These are phyloP conservation scores for Hygrophorus pudorinus DNA, from an alignment of 768 basidiomycete genomes.

Conservation along the genomic window DNA sequence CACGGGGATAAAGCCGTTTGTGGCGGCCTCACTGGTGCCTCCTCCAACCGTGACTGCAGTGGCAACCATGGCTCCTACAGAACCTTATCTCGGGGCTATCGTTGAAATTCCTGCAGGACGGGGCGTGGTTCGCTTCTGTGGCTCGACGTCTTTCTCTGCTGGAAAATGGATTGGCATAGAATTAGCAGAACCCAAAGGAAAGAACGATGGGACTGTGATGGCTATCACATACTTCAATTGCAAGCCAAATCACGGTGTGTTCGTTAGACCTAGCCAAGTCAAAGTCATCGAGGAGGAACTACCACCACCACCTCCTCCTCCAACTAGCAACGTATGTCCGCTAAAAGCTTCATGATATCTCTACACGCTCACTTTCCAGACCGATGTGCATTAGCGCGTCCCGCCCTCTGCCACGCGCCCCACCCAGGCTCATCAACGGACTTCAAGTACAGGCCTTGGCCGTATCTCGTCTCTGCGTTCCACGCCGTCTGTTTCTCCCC, in stretches of 20 bases:
- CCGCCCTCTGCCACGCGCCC: constrained; percentile 18
- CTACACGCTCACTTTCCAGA: neutral
- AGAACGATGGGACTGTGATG: constrained; percentile 90
- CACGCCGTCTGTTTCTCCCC: constrained; percentile 39
- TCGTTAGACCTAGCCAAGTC: constrained; percentile 81
- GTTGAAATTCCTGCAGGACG: constrained; percentile 75
- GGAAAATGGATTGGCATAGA: constrained; percentile 97
- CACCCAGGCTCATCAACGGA: constrained; percentile 46
- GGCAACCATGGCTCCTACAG: constrained; percentile 10
- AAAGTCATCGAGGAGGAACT: constrained; percentile 43
- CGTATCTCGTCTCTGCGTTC: constrained; percentile 30
- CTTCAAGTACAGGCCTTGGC: constrained; percentile 37
- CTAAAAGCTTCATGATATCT: neutral
- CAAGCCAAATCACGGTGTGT: constrained; percentile 70
- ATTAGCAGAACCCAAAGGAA: constrained; percentile 72
- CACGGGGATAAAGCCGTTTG: too few species aligned
- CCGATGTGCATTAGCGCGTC: constrained; percentile 6
- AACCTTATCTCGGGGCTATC: constrained; percentile 50
- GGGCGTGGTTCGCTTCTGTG: constrained; percentile 81
- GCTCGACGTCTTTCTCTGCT: constrained; percentile 69
- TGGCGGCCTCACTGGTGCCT: neutral
- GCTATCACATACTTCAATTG: constrained; percentile 79
- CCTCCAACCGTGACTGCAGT: too few species aligned
- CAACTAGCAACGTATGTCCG: constrained; percentile 2
- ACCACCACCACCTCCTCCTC: neutral